phyloP scores from a whole-genome alignment of 805 yeast species.

The Spathaspora sp. region DNA sequence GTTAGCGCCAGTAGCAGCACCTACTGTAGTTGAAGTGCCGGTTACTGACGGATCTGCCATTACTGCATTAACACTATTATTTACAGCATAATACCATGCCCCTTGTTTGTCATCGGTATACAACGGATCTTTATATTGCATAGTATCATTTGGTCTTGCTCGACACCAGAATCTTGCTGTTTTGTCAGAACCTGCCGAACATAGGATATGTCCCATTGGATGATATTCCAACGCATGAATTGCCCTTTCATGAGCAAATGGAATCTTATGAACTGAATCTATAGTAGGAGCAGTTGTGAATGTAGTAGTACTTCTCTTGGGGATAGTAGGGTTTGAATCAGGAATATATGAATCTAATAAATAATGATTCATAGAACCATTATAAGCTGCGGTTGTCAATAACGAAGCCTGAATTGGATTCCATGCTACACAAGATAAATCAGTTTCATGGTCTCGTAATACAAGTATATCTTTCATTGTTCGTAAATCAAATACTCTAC shows the following conservation, averaged over 20 bases:
- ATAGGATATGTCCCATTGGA: slow-evolving; percentile 87
- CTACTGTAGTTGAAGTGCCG: background rate
- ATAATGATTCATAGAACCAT: slow-evolving; percentile 82
- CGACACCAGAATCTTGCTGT: slow-evolving; percentile 93
- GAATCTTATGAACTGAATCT: slow-evolving; percentile 60
- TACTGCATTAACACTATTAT: slow-evolving; percentile 43
- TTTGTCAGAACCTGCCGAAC: slow-evolving; percentile 92
- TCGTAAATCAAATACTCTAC: slow-evolving; percentile 83
- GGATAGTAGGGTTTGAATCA: slow-evolving; percentile 15
- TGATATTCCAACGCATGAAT: slow-evolving; percentile 88
- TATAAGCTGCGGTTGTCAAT: slow-evolving; percentile 82
- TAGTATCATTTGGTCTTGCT: slow-evolving; percentile 84
- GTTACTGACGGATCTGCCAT: slow-evolving; percentile 15
- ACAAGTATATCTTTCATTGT: slow-evolving; percentile 74
- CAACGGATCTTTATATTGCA: slow-evolving; percentile 75
- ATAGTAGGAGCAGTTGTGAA: slow-evolving; percentile 7
- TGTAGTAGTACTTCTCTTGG: slow-evolving; percentile 4
- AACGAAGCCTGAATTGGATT: slow-evolving; percentile 82
- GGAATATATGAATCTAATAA: slow-evolving; percentile 52
- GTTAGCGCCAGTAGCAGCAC: slow-evolving; percentile 1
- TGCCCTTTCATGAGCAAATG: slow-evolving; percentile 93
- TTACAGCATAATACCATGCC: slow-evolving; percentile 46
- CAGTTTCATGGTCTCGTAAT: slow-evolving; percentile 77
- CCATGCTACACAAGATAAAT: slow-evolving; percentile 85
- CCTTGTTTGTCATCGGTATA: slow-evolving; percentile 56